Conservation (phyloP, 2,329 filamentous ascomycete species). For the Ceratocystis destructans region DNA sequence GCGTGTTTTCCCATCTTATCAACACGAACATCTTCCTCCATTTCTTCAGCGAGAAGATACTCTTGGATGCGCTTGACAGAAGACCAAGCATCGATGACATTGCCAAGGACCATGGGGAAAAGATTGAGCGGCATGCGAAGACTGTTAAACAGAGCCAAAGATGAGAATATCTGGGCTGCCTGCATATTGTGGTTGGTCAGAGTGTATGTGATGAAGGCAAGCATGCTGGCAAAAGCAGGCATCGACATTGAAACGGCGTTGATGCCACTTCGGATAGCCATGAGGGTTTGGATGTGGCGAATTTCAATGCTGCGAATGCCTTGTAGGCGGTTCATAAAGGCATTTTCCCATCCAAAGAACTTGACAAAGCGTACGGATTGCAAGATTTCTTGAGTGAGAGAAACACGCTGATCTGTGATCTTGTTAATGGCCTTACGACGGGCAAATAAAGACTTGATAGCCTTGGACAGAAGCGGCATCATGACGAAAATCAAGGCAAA, state of each 20-base stretch:
- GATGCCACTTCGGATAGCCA: constrained; percentile 74
- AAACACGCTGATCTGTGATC: constrained; percentile 82
- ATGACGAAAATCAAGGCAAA: constrained; percentile 70
- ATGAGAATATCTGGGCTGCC: constrained; percentile 78
- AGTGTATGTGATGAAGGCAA: constrained; percentile 77
- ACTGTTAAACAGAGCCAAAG: constrained; percentile 82
- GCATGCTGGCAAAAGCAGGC: constrained; percentile 88
- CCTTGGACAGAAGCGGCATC: constrained; percentile 61
- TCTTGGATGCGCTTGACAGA: constrained; percentile 77
- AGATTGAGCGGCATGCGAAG: constrained; percentile 82
- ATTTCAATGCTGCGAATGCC: constrained; percentile 67
- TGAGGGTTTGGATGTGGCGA: constrained; percentile 63
- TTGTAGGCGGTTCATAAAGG: constrained; percentile 64
- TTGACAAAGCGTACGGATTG: constrained; percentile 91
- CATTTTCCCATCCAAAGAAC: constrained; percentile 88
- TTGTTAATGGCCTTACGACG: constrained; percentile 76
- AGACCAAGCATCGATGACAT: constrained; percentile 77
- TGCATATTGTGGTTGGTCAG: constrained; percentile 52
- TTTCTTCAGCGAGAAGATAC: constrained; percentile 76
- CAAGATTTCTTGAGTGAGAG: constrained; percentile 81
- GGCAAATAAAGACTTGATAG: constrained; percentile 62
- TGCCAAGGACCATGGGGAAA: constrained; percentile 74
- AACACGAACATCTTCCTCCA: constrained; percentile 51
- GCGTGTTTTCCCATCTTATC: constrained; percentile 49
- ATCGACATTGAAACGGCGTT: constrained; percentile 72